Percentiles rank a stretch among this genome's conserved stretches.
Conservation (phyloP, 805 yeast genomes). For the Candida coquimbonensis region DNA sequence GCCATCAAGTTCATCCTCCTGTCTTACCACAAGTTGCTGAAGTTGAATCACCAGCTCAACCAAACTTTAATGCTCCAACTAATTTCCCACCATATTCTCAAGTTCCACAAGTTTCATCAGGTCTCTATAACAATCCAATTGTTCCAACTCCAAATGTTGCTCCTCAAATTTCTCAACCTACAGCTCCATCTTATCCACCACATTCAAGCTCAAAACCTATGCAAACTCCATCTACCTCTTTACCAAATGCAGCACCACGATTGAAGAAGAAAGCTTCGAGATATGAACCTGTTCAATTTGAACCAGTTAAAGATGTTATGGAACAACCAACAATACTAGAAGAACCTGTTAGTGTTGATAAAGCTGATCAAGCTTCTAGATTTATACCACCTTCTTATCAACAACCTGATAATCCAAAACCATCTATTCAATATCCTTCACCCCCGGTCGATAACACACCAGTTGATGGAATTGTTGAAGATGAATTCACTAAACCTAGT, state of each 20-base stretch:
- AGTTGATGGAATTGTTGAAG: background rate
- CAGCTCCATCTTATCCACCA: background rate
- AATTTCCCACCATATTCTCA: background rate
- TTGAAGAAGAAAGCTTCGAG: background rate
- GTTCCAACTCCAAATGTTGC: background rate
- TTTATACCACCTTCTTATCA: background rate
- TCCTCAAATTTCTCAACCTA: background rate
- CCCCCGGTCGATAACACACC: background rate
- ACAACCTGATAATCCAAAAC: background rate
- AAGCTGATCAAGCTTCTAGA: background rate
- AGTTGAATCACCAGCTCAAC: background rate
- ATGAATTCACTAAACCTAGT: background rate
- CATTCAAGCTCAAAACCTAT: too few species aligned
- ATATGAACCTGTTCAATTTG: conserved; percentile 1
- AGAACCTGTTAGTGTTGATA: background rate
- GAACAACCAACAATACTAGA: background rate
- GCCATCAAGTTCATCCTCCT: background rate
- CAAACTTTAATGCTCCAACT: background rate
- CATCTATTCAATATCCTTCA: background rate
- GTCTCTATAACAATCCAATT: background rate
- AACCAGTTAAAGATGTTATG: background rate
- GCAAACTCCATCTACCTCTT: background rate
- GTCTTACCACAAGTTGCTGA: background rate
- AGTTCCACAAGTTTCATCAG: background rate
- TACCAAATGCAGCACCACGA: background rate